phyloP scores from a whole-genome alignment of 352 stramenopile species.

The Globisporangium canariense region DNA sequence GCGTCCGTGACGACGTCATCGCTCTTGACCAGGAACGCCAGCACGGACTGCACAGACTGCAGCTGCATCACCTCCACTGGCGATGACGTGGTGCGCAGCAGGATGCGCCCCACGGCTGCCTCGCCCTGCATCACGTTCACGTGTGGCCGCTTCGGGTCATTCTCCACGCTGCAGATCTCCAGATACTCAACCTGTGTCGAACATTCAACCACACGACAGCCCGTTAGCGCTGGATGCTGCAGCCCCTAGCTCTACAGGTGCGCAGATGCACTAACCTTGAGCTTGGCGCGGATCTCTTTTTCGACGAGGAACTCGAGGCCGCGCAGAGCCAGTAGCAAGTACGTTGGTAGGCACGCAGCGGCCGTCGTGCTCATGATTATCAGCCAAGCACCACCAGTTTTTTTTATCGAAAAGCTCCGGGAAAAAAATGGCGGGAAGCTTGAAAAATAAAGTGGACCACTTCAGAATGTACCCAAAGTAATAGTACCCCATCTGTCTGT shows the following conservation, averaged over 20 bases:
- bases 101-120: conserved; percentile 59
- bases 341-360: conserved; percentile 25
- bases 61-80: conserved; percentile 46
- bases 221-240: neutral
- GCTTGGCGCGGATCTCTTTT: conserved; percentile 63
- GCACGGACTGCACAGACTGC: conserved; percentile 51
- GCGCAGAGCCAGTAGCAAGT: conserved; percentile 76
- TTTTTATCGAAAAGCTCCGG: neutral
- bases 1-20: conserved; percentile 56
- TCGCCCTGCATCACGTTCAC: conserved; percentile 75
- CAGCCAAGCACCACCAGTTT: conserved; percentile 2
- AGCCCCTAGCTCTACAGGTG: neutral
- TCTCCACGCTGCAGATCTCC: conserved; percentile 62
- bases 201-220: conserved; percentile 6
- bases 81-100: conserved; percentile 56
- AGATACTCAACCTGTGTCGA: conserved; percentile 47
- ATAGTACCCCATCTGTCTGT: conserved; percentile 5
- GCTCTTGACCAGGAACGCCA: conserved; percentile 56
- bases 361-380: neutral
- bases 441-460: conserved; percentile 3
- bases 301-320: conserved; percentile 68
- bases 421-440: neutral
- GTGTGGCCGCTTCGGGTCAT: conserved; percentile 43
- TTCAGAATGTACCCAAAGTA: neutral
- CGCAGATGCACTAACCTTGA: conserved; percentile 33